Conservation (phyloP, 2,329 filamentous ascomycete species). For the Colletotrichum tabaci region DNA sequence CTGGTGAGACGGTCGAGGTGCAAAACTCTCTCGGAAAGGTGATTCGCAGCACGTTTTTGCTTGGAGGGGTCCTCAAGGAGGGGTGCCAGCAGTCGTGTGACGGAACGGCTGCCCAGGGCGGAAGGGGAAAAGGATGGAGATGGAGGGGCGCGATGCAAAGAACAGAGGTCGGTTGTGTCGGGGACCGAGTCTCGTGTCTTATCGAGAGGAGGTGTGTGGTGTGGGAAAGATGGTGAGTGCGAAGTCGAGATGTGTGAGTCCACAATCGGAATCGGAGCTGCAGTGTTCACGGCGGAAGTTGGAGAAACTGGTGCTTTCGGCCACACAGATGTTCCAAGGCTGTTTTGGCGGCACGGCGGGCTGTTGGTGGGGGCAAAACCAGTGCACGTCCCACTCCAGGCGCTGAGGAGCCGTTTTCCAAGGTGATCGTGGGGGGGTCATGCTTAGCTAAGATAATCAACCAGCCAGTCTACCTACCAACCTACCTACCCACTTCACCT, state of each 20-base stretch:
- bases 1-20: constrained; percentile 14
- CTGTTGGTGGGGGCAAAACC: constrained; percentile 9
- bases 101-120: background rate
- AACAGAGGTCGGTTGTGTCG: constrained; percentile 34
- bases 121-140: background rate
- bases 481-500: no score
- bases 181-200: constrained; percentile 40
- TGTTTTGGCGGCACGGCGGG: constrained; percentile 11
- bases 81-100: constrained; percentile 36
- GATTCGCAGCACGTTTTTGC: constrained; percentile 14
- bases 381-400: constrained; percentile 9
- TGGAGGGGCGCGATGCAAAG: constrained; percentile 16
- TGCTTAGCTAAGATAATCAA: no score
- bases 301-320: constrained; percentile 27
- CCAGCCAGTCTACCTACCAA: no score
- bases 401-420: background rate
- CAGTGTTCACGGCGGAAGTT: constrained; percentile 23
- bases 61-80: constrained; percentile 38
- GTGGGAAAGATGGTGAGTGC: constrained; percentile 25
- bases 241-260: constrained; percentile 25
- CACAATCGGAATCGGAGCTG: constrained; percentile 39
- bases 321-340: constrained; percentile 38
- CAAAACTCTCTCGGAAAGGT: constrained; percentile 29
- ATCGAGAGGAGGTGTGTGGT: constrained; percentile 27
- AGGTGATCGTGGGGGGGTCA: background rate